Evolutionary conservation across 2,329 filamentous ascomycete genomes (phyloP).

Genomic region (Ophiocordyceps unilateralis): DNA sequence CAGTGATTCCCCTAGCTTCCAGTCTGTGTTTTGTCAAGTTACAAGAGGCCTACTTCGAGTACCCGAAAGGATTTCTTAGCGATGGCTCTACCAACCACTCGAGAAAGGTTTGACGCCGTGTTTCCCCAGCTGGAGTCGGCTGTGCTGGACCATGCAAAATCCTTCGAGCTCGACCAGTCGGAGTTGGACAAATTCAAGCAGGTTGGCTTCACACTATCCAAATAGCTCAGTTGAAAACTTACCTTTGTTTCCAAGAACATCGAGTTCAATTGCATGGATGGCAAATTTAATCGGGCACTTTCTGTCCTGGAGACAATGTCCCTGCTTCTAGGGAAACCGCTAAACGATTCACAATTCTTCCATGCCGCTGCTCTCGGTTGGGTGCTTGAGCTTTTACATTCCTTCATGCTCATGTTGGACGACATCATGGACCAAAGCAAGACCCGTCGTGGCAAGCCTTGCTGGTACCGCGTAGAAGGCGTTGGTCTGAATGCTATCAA

Average conservation of each 20-base stretch:
- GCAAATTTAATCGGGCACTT: slow-evolving; percentile 98
- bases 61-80: too few species aligned
- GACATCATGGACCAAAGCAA: slow-evolving; percentile 97
- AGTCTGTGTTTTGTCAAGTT: too few species aligned
- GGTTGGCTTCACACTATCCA: slow-evolving; percentile 25
- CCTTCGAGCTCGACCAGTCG: slow-evolving; percentile 69
- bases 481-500: slow-evolving; percentile 97
- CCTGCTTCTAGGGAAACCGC: slow-evolving; percentile 52
- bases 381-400: slow-evolving; percentile 95
- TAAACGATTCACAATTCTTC: slow-evolving; percentile 74
- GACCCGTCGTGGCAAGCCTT: slow-evolving; percentile 83
- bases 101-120: slow-evolving; percentile 76
- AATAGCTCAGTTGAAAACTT: background rate
- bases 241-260: slow-evolving; percentile 39
- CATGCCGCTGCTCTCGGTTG: slow-evolving; percentile 76
- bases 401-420: slow-evolving; percentile 95
- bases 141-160: slow-evolving; percentile 58
- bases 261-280: slow-evolving; percentile 73
- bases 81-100: slow-evolving; percentile 58
- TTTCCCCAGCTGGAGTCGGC: slow-evolving; percentile 77
- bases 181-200: slow-evolving; percentile 75
- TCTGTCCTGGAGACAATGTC: slow-evolving; percentile 85
- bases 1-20: too few species aligned
- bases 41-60: slow-evolving; percentile 2
- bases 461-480: slow-evolving; percentile 83